phyloP scores from a whole-genome alignment of 2,329 filamentous ascomycete species.

The Acephala macrosclerotiorum region DNA sequence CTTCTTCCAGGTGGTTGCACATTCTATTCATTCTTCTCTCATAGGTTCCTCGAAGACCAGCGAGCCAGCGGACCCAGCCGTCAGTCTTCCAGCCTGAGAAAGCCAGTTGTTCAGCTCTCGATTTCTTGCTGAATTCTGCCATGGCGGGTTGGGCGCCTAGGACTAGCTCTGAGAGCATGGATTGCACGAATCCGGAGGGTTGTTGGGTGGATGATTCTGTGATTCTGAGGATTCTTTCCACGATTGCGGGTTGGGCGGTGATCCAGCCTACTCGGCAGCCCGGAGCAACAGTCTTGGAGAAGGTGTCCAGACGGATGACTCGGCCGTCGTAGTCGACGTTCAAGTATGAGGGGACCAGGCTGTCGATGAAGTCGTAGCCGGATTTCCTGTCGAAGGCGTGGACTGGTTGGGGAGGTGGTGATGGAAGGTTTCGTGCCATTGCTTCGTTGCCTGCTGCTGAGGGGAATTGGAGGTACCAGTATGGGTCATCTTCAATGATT shows the following conservation, averaged over 20 bases:
- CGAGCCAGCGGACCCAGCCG: constrained; percentile 92
- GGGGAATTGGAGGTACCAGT: constrained; percentile 93
- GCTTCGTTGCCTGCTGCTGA: constrained; percentile 61
- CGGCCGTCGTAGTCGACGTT: constrained; percentile 84
- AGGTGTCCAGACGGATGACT: constrained; percentile 89
- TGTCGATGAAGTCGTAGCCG: constrained; percentile 82
- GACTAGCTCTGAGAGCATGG: constrained; percentile 78
- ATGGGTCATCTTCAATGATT: constrained; percentile 93
- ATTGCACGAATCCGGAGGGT: constrained; percentile 89
- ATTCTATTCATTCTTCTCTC: constrained; percentile 85
- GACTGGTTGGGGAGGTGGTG: constrained; percentile 29
- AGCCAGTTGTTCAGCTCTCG: constrained; percentile 44
- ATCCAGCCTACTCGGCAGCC: constrained; percentile 92
- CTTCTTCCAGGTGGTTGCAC: constrained; percentile 75
- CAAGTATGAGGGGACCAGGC: constrained; percentile 82
- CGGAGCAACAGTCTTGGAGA: constrained; percentile 91
- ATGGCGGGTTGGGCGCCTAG: constrained; percentile 71
- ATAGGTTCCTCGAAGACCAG: constrained; percentile 82
- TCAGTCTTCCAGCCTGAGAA: constrained; percentile 76
- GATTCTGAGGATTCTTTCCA: constrained; percentile 77
- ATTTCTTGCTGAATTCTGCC: constrained; percentile 50
- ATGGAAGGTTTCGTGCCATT: constrained; percentile 45
- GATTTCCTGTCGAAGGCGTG: constrained; percentile 53
- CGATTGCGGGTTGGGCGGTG: constrained; percentile 79
- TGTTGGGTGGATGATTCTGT: constrained; percentile 82